Evolutionary conservation across 352 stramenopile genomes (phyloP), one percentile per base, ranked within the genome.

Genomic region (Globisporangium megalacanthum): DNA sequence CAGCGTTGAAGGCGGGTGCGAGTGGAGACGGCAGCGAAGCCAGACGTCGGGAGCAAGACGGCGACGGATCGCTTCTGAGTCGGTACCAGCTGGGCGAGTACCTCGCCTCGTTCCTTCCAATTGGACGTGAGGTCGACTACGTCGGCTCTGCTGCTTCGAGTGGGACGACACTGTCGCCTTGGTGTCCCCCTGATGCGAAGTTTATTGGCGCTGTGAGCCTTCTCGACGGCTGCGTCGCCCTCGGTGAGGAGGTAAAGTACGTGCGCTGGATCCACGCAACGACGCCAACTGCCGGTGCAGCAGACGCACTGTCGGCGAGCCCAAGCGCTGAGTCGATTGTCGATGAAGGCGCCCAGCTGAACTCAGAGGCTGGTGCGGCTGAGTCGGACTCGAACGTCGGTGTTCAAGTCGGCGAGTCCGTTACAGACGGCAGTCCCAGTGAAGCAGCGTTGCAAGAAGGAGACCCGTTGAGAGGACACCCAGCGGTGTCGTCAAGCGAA

Each of bases 211-310:
- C 76, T 1, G 58, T 55, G 8, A 71, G 78, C 20, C 50, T 71
- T 1, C 59, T 89, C 15, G 63, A 84, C 42, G 73, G 76, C n/a
- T 69, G 66, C 19, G 75, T 75, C 15, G 61, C 79, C 7, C 65
- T 89, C 5, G 77, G 75, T 31, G 79, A 89, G 64, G 69, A 69
- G 42, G 60, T 91, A 22, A 88, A 89, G 52, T 83, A 84, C 33
- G 56, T 86, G 33, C 77, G 79, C 19, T 91, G 78, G 77, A 76
- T 78, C 20, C 49, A 64, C 62, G 61, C 49, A 4, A 66, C 54
- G 10, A 47, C 17, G 25, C 25, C 25, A 29, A 29, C 25, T 29
- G 25, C 25, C 25, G 25, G 25, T 22, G 41, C 17, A 8, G 10
- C 4, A 9, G 54, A 33, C 17, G n/a, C 54, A 22, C 33, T 37